A percentile compares a stretch with the other conserved stretches of the same genome.
phyloP scores from a whole-genome alignment of 192 early-diverging fungal genomes.

The Entophlyctis helioformis region DNA sequence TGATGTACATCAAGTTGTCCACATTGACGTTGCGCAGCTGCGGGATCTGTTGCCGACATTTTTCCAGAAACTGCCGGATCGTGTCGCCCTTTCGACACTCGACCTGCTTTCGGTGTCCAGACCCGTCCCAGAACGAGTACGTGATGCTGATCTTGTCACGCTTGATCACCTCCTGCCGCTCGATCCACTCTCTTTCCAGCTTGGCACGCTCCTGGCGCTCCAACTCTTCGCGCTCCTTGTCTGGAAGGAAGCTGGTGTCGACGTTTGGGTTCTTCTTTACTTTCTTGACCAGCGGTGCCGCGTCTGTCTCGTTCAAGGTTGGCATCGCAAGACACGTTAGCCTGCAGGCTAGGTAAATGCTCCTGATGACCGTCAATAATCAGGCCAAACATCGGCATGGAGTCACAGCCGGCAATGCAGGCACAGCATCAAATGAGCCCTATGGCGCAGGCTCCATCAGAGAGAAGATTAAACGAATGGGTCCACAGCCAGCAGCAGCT shows the following conservation, averaged over 20 bases:
- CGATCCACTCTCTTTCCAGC: slow-evolving; percentile 70
- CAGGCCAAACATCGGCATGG: too few relatives aligned
- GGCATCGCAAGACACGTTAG: slow-evolving; percentile 2
- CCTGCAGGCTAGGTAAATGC: too few relatives aligned
- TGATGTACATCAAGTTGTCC: slow-evolving; percentile 83
- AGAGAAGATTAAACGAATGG: too few relatives aligned
- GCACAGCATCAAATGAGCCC: too few relatives aligned
- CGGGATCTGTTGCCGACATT: slow-evolving; percentile 67
- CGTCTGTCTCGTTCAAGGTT: slow-evolving; percentile 14
- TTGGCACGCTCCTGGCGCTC: slow-evolving; percentile 63
- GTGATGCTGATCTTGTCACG: slow-evolving; percentile 73
- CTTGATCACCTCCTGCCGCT: slow-evolving; percentile 61
- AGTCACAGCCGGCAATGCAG: too few relatives aligned
- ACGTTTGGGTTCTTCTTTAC: slow-evolving; percentile 73
- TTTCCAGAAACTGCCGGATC: slow-evolving; percentile 75
- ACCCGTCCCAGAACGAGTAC: slow-evolving; percentile 93
- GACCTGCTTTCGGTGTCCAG: slow-evolving; percentile 79
- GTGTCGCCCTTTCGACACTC: slow-evolving; percentile 76
- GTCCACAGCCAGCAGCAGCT: too few relatives aligned
- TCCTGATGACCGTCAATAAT: too few relatives aligned
- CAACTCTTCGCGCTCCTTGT: slow-evolving; percentile 70
- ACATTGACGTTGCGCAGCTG: slow-evolving; percentile 69
- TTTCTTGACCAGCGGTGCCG: slow-evolving; percentile 22
- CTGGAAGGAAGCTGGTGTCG: slow-evolving; percentile 87
- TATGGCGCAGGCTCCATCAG: too few relatives aligned